Evolutionary conservation across 2,329 filamentous ascomycete genomes (phyloP).

Genomic region (Celoporthe dispersa): DNA sequence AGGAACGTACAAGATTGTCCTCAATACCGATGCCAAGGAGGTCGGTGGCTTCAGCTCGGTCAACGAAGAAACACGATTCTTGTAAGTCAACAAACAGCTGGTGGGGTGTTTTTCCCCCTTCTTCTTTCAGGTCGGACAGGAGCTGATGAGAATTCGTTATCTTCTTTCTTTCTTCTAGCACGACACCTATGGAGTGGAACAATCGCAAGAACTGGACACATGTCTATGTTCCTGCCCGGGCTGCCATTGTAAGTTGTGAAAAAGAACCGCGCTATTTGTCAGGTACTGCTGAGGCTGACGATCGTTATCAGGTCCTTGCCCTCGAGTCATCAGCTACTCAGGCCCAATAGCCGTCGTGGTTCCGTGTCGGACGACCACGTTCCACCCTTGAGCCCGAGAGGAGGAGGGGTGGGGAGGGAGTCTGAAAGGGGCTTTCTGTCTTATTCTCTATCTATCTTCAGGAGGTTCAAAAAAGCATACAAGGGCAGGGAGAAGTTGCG

Average conservation of each 20-base stretch:
- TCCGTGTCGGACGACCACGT: not conserved
- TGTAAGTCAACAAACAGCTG: slow-evolving; percentile 41
- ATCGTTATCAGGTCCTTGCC: slow-evolving; percentile 53
- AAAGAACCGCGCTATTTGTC: not conserved
- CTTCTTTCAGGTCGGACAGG: not conserved
- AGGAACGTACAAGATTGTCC: slow-evolving; percentile 84
- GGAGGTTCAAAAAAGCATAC: not conserved
- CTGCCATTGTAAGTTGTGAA: slow-evolving; percentile 70
- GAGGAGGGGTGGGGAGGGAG: not conserved
- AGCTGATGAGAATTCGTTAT: slow-evolving; percentile 5
- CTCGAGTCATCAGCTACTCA: slow-evolving; percentile 48
- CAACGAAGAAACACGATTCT: slow-evolving; percentile 81
- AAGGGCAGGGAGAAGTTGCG: not conserved
- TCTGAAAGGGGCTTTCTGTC: not conserved
- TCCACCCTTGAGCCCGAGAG: not conserved
- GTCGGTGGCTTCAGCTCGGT: slow-evolving; percentile 83
- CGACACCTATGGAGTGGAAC: slow-evolving; percentile 90
- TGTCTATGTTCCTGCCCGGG: slow-evolving; percentile 84
- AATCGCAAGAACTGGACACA: slow-evolving; percentile 87
- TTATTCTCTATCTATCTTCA: not conserved
- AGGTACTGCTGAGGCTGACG: slow-evolving; percentile 29
- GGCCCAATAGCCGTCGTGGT: slow-evolving; percentile 5
- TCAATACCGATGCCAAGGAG: slow-evolving; percentile 77
- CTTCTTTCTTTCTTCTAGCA: slow-evolving; percentile 45
- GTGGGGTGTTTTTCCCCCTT: no score